Evolutionary conservation across 2,329 filamentous ascomycete species (phyloP).

Genomic region (Fusarium oxysporum): DNA sequence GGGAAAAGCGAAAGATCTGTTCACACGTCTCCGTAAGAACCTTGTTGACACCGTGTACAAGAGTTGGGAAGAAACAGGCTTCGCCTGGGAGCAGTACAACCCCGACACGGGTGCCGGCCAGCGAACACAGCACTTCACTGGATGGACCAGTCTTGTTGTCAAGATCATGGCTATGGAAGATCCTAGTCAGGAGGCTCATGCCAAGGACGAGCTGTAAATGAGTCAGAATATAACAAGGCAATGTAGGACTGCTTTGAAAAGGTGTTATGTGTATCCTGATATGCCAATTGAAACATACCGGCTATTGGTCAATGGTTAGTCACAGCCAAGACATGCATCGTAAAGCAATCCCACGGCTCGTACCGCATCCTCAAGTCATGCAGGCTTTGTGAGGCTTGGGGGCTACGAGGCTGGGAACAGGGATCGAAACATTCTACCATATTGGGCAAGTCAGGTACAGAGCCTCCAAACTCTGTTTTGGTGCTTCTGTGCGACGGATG

Average conservation of each 20-base stretch:
- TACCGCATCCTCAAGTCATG: slow-evolving; percentile 31
- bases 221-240: neutral
- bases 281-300: slow-evolving; percentile 2
- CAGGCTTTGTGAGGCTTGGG: slow-evolving; percentile 24
- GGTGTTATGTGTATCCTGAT: slow-evolving; percentile 8
- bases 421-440: slow-evolving; percentile 24
- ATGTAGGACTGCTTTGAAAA: slow-evolving; percentile 7
- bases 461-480: slow-evolving; percentile 6
- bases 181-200: slow-evolving; percentile 53
- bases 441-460: slow-evolving; percentile 23
- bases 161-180: slow-evolving; percentile 98
- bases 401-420: neutral
- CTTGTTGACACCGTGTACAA: slow-evolving; percentile 89
- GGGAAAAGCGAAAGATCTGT: slow-evolving; percentile 76
- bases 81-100: slow-evolving; percentile 99
- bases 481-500: slow-evolving; percentile 16
- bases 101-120: slow-evolving; percentile 94
- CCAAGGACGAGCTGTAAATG: slow-evolving; percentile 61
- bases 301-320: slow-evolving; percentile 9
- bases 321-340: slow-evolving; percentile 9
- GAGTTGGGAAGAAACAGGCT: slow-evolving; percentile 90
- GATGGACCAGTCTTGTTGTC: slow-evolving; percentile 98
- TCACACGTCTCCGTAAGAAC: slow-evolving; percentile 81
- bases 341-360: slow-evolving; percentile 18
- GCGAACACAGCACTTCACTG: slow-evolving; percentile 96